These are phyloP conservation scores for Kwoniella dendrophila DNA, from an alignment of 768 basidiomycete species.

Conservation along the genomic window DNA sequence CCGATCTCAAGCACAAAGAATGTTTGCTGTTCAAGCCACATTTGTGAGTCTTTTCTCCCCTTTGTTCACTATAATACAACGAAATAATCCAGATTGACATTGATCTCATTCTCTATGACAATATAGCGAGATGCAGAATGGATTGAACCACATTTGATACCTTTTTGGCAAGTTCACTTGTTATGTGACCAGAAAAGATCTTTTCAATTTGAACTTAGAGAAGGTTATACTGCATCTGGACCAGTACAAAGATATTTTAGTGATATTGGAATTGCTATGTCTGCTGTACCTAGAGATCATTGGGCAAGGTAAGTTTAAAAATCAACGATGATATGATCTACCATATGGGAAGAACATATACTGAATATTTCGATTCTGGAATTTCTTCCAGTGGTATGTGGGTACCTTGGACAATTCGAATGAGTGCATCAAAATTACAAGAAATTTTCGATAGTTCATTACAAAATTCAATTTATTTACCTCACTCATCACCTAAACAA, in stretches of 20 bases:
- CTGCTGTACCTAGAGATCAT: constrained; percentile 24
- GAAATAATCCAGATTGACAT: too few relatives aligned
- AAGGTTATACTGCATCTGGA: background rate
- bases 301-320: constrained; percentile 25
- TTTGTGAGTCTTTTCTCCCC: too few relatives aligned
- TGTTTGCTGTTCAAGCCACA: too few relatives aligned
- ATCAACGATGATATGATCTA: too few relatives aligned
- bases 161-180: constrained; percentile 22
- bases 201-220: background rate
- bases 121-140: background rate
- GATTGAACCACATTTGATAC: constrained; percentile 14
- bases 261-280: constrained; percentile 15
- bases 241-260: constrained; percentile 7
- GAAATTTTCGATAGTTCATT: background rate
- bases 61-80: too few relatives aligned
- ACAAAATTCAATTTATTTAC: background rate
- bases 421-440: background rate
- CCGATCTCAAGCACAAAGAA: background rate
- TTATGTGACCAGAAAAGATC: constrained; percentile 14
- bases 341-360: too few relatives aligned
- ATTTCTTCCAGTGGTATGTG: background rate
- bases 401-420: background rate
- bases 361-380: too few relatives aligned
- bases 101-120: too few relatives aligned
- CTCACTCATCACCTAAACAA: constrained; percentile 1